Evolutionary conservation across 2,329 filamentous ascomycete species (phyloP).

Genomic region (Ascocoryne sarcoides): DNA sequence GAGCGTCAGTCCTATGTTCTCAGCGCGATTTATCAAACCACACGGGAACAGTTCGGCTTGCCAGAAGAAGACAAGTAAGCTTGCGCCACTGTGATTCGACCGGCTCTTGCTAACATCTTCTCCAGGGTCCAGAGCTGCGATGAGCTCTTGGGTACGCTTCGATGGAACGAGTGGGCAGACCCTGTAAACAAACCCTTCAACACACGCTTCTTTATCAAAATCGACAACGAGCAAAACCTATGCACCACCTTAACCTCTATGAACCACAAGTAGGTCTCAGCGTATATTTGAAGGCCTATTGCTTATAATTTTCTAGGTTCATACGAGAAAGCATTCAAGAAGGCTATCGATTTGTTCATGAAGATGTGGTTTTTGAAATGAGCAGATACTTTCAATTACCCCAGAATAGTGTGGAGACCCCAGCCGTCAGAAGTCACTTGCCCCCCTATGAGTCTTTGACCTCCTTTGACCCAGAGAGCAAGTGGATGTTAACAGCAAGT

Average conservation of each 20-base stretch:
- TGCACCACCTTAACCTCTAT: conserved; percentile 43
- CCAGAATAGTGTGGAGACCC: conserved; percentile 18
- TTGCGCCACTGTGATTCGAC: background rate
- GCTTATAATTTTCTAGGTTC: conserved; percentile 15
- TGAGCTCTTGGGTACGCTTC: conserved; percentile 38
- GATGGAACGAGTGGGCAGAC: conserved; percentile 54
- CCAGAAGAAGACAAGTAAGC: conserved; percentile 10
- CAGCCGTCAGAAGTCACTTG: conserved; percentile 26
- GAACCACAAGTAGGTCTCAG: conserved; percentile 39
- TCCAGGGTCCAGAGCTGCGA: conserved; percentile 29
- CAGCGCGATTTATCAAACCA: conserved; percentile 45
- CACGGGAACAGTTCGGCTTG: conserved; percentile 39
- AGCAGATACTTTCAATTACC: conserved; percentile 21
- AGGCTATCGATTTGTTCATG: conserved; percentile 22
- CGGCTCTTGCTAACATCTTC: no score
- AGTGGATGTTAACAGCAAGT: conserved; percentile 49
- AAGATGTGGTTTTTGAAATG: conserved; percentile 23
- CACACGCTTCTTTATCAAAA: conserved; percentile 21
- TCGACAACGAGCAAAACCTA: conserved; percentile 34
- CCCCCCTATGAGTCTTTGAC: conserved; percentile 40
- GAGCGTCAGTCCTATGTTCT: conserved; percentile 48
- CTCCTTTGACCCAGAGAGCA: conserved; percentile 38
- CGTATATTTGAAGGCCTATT: background rate
- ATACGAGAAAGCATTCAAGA: conserved; percentile 18
- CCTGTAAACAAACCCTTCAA: conserved; percentile 30